Base-by-base conservation (phyloP, 2,329 filamentous ascomycete species). In the Aspergillus candidus region DNA sequence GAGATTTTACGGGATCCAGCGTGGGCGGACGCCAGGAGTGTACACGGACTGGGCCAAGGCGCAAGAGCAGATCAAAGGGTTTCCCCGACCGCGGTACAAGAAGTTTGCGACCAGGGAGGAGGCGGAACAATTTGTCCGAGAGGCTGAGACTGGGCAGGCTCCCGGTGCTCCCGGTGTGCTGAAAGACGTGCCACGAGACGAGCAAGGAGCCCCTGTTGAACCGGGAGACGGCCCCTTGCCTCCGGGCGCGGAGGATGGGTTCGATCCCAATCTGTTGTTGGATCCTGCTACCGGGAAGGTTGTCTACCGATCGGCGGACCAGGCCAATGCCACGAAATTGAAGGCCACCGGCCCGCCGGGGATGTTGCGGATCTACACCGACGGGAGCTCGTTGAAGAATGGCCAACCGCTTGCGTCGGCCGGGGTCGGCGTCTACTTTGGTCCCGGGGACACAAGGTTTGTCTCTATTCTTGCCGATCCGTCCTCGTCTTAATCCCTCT, bases 51-150 rank as follows among this genome's bases (percentile, higher is more conserved):
- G 89, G 88, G 66, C 76, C 11, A 78, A 82, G 34, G 87, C 85
- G 10, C 75, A 84, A 48, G 73, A 81, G 51, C 85, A 91, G 51
- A 87, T 93, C 49, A 79, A 74, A 29, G 87, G 84, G 2, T 83
- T 82, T 60, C 83, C 83, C 55, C 82, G 81, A 4, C 78, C 79
- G 4, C 79, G 76, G 47, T 79, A 85, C 63, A 86, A 83, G 65
- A 84, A 78, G 49, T 90, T 89, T 52, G 65, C 70, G 4, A 84
- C 79, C 1, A 73, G 76, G 18, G 74, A 73, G 45, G 88, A 94
- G 63, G 91, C 91, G 0, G 80, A 91, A 58, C 79, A 79, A 14
- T 96, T 86, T 61, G 86, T 95, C 39, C 57, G 47, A 3, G 56
- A 74, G 33, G 69, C 57, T 29, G 49, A 56, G 5, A 40, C 55